Evolutionary conservation across 768 basidiomycete species (phyloP), one percentile per base, ranked within the genome.

Genomic region (Trametes cubensis): DNA sequence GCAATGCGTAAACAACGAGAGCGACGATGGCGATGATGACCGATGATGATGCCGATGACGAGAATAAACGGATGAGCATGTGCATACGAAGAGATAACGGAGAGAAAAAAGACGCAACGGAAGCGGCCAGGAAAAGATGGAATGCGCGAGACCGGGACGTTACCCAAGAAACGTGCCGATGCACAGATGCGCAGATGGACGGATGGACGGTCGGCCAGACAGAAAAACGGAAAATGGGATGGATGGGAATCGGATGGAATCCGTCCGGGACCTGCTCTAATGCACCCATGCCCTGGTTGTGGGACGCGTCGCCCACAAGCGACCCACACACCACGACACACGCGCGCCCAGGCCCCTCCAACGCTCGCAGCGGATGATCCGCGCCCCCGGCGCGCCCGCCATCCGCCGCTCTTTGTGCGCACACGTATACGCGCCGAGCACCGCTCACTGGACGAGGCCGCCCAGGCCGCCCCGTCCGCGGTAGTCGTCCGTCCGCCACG

Each of bases 361-460:
- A 34, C 34, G 10, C 10, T 34, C 34, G 34, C 34, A 11, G 34
- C 34, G 34, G 23, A 25, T 25, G 46, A 47, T 25, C 46, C 46
- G 46, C 46, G 20, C n/a, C 7, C n/a, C 46, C n/a, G n/a, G 23
- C 34, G 34, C 34, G 34, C 34, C 34, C 34, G 34, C 34, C 34
- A 34, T 34, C 10, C 34, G 34, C 34, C 34, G 34, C 34, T 34
- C 34, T 34, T 34, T 10, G 34, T 34, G 34, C 34, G 34, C 34
- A 34, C 34, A 23, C 30, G 7, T 15, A 6, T 11, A 34, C 21
- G 48, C 8, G 42, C 28, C 38, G 17, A 8, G 38, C 17, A 34
- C 3, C 56, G 45, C 53, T 60, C 56, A 64, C 58, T 64, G 63
- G 17, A 64, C 63, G 18, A 64, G 58, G 44, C 56, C 38, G 47